Conservation (phyloP, 202 grass and related monocot genomes). For the Saccharum hybrid region DNA sequence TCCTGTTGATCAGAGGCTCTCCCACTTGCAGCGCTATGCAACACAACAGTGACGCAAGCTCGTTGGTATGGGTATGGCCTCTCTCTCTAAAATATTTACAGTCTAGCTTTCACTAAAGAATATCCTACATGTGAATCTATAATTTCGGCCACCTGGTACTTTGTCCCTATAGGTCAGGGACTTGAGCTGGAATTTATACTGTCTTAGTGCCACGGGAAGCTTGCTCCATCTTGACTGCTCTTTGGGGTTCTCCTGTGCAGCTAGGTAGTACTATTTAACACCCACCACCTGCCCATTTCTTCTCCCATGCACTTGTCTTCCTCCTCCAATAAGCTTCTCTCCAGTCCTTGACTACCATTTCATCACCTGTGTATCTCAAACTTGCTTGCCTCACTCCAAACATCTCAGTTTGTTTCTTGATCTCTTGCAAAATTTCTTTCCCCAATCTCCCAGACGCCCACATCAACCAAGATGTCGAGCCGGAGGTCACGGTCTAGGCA, state of each 20-base stretch:
- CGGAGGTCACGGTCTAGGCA: slow-evolving; percentile 76
- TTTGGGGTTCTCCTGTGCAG: slow-evolving; percentile 35
- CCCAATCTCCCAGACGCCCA: slow-evolving; percentile 7
- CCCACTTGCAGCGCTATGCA: slow-evolving; percentile 48
- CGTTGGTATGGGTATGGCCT: slow-evolving; percentile 4
- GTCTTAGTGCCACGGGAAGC: slow-evolving; percentile 40
- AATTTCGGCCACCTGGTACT: slow-evolving; percentile 41
- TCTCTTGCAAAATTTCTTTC: slow-evolving; percentile 6
- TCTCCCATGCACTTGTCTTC: slow-evolving; percentile 60
- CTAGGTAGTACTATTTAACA: slow-evolving; percentile 60
- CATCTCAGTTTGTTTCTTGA: slow-evolving; percentile 18
- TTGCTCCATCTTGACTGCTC: slow-evolving; percentile 46
- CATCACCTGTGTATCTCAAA: slow-evolving; percentile 48
- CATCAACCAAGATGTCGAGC: slow-evolving; percentile 65
- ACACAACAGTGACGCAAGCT: slow-evolving; percentile 20
- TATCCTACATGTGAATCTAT: slow-evolving; percentile 31
- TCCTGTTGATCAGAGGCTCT: slow-evolving; percentile 48
- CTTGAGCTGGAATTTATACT: slow-evolving; percentile 36
- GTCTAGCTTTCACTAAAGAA: slow-evolving; percentile 24
- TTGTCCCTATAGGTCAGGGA: slow-evolving; percentile 45
- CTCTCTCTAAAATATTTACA: slow-evolving; percentile 10
- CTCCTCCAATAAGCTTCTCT: slow-evolving; percentile 43
- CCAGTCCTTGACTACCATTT: slow-evolving; percentile 43
- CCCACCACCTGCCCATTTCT: slow-evolving; percentile 47
- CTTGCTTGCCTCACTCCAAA: slow-evolving; percentile 41